A percentile compares a stretch with the other conserved stretches of the same genome.
These are phyloP conservation scores for Tetracladium marchalianum DNA, from an alignment of 495 filamentous ascomycete species.

Conservation along the genomic window DNA sequence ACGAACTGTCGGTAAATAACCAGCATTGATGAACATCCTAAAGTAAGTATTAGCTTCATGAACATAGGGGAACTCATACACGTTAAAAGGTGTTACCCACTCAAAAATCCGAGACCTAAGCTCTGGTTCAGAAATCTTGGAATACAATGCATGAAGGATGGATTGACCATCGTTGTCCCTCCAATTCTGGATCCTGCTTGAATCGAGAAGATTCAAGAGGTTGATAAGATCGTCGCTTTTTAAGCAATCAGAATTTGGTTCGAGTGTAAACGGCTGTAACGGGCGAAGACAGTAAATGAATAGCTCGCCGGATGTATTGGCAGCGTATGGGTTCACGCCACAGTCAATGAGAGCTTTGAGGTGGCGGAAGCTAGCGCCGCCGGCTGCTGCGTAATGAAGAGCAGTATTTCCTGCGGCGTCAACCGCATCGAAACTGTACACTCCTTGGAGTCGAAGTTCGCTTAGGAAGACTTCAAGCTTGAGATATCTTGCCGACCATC, in stretches of 20 bases:
- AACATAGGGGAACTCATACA: neutral
- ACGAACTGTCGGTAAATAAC: conserved; percentile 3
- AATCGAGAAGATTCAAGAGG: conserved; percentile 4
- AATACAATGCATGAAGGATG: conserved; percentile 6
- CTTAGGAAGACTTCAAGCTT: conserved; percentile 10
- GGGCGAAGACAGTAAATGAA: conserved; percentile 11
- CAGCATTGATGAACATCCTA: conserved; percentile 7
- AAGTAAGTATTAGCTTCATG: neutral
- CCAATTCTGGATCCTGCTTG: neutral
- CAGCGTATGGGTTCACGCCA: conserved; percentile 7
- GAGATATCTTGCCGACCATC: conserved; percentile 11
- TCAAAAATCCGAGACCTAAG: conserved; percentile 8
- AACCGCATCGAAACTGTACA: conserved; percentile 6
- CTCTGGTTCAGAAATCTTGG: conserved; percentile 4
- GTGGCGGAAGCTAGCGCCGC: conserved; percentile 6
- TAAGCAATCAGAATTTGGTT: conserved; percentile 3
- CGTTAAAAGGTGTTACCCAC: neutral
- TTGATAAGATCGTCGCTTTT: conserved; percentile 5
- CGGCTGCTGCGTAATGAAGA: conserved; percentile 12
- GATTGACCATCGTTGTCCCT: conserved; percentile 10
- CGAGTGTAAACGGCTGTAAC: conserved; percentile 5
- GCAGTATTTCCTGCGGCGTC: conserved; percentile 13
- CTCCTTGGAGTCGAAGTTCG: conserved; percentile 3
- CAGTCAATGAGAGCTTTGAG: conserved; percentile 5
- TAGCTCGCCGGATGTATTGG: conserved; percentile 10